These are phyloP conservation scores for Fusarium virguliforme DNA, from an alignment of 2,329 filamentous ascomycete genomes.

Conservation along the genomic window DNA sequence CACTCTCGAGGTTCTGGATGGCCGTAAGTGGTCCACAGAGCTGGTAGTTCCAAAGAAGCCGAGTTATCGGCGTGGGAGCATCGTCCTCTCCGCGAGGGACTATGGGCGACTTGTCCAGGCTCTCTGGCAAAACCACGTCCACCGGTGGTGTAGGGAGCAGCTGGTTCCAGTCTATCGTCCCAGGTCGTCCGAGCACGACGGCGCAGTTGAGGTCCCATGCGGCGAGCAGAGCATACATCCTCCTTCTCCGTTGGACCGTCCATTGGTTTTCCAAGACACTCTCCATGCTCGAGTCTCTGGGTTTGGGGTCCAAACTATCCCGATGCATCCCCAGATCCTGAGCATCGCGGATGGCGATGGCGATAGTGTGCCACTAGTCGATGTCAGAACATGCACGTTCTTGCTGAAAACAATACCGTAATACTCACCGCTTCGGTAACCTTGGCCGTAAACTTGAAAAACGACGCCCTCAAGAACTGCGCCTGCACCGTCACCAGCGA, in stretches of 20 bases:
- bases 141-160: constrained; percentile 67
- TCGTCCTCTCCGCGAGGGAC: constrained; percentile 65
- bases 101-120: constrained; percentile 65
- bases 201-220: constrained; percentile 69
- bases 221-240: constrained; percentile 70
- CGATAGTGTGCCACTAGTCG: constrained; percentile 69
- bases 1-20: constrained; percentile 70
- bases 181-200: constrained; percentile 69
- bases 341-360: constrained; percentile 72
- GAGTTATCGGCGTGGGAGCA: constrained; percentile 71
- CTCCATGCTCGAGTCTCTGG: constrained; percentile 63
- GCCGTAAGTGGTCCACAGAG: constrained; percentile 66
- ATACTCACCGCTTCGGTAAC: constrained; percentile 69
- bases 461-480: constrained; percentile 70
- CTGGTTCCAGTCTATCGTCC: constrained; percentile 67
- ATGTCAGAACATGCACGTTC: not conserved
- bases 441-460: constrained; percentile 72
- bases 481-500: constrained; percentile 71
- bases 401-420: not conserved
- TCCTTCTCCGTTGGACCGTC: constrained; percentile 70
- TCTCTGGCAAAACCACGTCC: constrained; percentile 66
- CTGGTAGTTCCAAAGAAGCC: constrained; percentile 67
- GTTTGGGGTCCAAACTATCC: constrained; percentile 67
- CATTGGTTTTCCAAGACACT: constrained; percentile 71
- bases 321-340: constrained; percentile 75